These are phyloP conservation scores for Trichophyton equinum DNA, from an alignment of 2,329 filamentous ascomycete species.

Conservation along the genomic window DNA sequence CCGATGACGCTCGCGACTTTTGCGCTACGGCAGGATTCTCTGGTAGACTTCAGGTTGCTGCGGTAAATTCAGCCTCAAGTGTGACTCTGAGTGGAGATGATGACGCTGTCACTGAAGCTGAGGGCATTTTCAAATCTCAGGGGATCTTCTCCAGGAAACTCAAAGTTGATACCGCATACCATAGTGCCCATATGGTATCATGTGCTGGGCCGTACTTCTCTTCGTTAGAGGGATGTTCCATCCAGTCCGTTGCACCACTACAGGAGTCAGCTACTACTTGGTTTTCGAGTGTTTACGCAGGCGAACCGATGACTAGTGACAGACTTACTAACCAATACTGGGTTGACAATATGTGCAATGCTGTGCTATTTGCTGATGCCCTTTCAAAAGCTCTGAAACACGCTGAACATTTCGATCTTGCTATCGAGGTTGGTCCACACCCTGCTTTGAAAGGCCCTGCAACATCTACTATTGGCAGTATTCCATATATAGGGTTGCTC, in stretches of 20 bases:
- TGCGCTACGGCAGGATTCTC: constrained; percentile 18
- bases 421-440: constrained; percentile 29
- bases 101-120: constrained; percentile 23
- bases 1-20: constrained; percentile 26
- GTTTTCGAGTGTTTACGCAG: constrained; percentile 21
- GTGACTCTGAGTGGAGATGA: constrained; percentile 36
- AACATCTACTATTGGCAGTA: constrained; percentile 19
- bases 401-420: constrained; percentile 8
- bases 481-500: constrained; percentile 15
- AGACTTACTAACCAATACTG: constrained; percentile 22
- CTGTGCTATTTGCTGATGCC: constrained; percentile 27
- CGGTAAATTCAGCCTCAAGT: constrained; percentile 30
- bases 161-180: constrained; percentile 34
- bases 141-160: constrained; percentile 30
- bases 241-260: background rate
- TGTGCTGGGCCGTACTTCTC: constrained; percentile 15
- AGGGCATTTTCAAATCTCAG: constrained; percentile 22
- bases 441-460: constrained; percentile 22
- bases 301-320: constrained; percentile 16
- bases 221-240: background rate
- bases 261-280: constrained; percentile 14
- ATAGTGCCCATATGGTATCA: constrained; percentile 31
- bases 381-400: constrained; percentile 9
- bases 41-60: constrained; percentile 23
- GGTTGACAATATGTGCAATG: constrained; percentile 25